Conservation (phyloP, 1,284 basidiomycete species). For the Melampsora larici-populina region DNA sequence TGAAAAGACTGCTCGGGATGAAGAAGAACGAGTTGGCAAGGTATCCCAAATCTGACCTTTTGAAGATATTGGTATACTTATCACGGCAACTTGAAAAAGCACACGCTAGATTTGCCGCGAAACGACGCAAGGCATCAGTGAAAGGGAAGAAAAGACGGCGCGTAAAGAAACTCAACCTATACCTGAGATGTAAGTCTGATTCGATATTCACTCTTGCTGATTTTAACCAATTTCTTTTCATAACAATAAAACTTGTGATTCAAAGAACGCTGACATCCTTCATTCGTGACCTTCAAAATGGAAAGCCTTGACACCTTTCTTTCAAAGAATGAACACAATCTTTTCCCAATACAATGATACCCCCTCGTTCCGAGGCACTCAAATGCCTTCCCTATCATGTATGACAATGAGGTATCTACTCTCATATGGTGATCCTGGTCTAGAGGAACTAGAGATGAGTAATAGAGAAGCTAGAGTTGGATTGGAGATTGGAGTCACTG, state of each 20-base stretch:
- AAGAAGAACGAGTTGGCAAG: neutral
- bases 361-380: neutral
- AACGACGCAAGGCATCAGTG: no score
- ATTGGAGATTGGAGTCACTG: neutral
- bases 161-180: neutral
- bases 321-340: neutral
- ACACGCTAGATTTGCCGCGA: neutral
- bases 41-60: neutral
- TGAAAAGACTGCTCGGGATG: neutral
- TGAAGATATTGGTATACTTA: neutral
- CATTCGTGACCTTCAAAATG: neutral
- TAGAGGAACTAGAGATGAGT: constrained; percentile 2
- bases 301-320: neutral
- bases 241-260: no score
- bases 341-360: neutral
- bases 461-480: neutral
- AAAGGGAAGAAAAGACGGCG: neutral
- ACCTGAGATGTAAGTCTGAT: neutral
- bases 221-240: neutral
- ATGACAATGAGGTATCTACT: neutral
- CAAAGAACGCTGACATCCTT: no score
- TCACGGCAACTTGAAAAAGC: neutral
- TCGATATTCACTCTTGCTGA: neutral
- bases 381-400: neutral
- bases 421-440: neutral